Evolutionary conservation across 768 basidiomycete genomes (phyloP), one percentile per base, ranked within the genome.

Genomic region (Tremella yokohamensis): DNA sequence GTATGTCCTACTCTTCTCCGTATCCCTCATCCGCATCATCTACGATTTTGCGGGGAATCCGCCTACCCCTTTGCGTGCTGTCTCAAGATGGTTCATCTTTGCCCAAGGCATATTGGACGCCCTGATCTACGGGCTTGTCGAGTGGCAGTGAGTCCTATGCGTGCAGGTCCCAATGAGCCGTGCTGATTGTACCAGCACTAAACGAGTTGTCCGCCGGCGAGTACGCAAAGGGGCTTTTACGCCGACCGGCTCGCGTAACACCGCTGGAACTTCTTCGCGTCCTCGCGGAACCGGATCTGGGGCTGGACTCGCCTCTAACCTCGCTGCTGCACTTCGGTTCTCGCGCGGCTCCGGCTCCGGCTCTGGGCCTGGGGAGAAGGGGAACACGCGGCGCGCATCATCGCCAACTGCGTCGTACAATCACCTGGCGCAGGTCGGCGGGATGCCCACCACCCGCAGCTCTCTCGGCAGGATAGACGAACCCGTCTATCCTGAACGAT

Each of bases 41-140:
- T 78, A 71, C 56, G 72, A 74, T 50, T 72, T 75, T 44, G 54
- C 52, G 1, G 64, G 64, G 3, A 38, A 50, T n/a, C 68, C 73
- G 1, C 69, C 70, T 8, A 60, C 54, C 0, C 54, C 52, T 0
- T 56, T 78, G 1, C 44, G 72, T 34, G 77, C 76, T 0, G 52
- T 78, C n/a, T 75, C 76, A 2, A 59, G 76, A 50, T 78, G 77
- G 77, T 67, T 75, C 54, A 61, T 77, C 22, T 67, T 75, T 24
- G 58, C 73, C n/a, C 75, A 77, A 58, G 76, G 77, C 12, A 49
- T 76, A 1, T 60, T 76, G 1, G 77, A 78, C 49, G 77, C 77
- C 2, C 7, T 76, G 44, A 78, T 78, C 57, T 78, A 78, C 48
- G 77, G 77, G 22, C 40, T 76, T 13, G 72, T 78, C 38, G 77